Conservation (phyloP, 805 yeast species). For the Suhomyces kilbournensis region DNA sequence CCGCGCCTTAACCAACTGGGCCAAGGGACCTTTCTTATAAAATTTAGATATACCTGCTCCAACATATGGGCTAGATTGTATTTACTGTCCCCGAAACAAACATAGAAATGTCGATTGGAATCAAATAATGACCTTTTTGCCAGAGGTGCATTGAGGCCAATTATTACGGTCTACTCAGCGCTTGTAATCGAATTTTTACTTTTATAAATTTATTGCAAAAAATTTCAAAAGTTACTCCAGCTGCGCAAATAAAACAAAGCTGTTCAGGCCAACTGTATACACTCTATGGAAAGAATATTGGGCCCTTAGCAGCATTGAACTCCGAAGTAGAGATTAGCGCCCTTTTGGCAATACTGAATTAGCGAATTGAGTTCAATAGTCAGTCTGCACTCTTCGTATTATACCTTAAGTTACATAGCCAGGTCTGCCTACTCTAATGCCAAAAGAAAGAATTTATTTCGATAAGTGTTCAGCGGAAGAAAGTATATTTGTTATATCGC, state of each 20-base stretch:
- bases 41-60: background rate
- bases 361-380: background rate
- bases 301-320: too few species aligned
- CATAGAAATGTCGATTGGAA: background rate
- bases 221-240: background rate
- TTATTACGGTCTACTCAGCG: background rate
- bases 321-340: too few species aligned
- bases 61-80: too few species aligned
- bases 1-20: conserved; percentile 54
- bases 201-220: background rate
- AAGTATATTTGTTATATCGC: background rate
- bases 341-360: background rate
- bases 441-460: background rate
- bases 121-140: background rate
- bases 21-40: conserved; percentile 43
- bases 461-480: too few species aligned
- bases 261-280: too few species aligned
- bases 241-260: background rate
- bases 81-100: too few species aligned
- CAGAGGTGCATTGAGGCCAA: background rate
- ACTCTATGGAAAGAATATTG: too few species aligned
- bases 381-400: background rate
- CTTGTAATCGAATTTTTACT: background rate
- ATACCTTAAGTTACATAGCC: background rate
- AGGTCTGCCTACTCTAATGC: background rate